These are phyloP conservation scores for Botrytis aclada DNA, from an alignment of 2,329 filamentous ascomycete species.

Conservation along the genomic window DNA sequence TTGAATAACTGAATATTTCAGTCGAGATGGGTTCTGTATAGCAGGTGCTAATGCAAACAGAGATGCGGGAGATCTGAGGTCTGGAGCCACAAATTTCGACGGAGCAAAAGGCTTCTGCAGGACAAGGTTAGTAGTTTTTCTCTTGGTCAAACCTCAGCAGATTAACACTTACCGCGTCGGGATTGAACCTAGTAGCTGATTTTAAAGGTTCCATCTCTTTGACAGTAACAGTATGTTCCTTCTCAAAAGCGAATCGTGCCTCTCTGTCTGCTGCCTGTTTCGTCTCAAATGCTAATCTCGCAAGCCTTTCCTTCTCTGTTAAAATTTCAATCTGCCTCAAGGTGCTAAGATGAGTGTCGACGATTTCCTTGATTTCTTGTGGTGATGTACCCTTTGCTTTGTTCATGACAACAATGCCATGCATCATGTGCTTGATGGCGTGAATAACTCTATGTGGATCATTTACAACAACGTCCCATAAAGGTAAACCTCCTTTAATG, in stretches of 20 bases:
- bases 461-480: not conserved
- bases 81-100: not conserved
- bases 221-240: not conserved
- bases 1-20: slow-evolving; percentile 8
- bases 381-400: not conserved
- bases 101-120: slow-evolving; percentile 1
- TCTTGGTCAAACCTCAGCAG: not conserved
- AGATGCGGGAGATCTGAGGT: not conserved
- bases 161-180: slow-evolving; percentile 9
- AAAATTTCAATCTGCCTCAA: not conserved
- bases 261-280: not conserved
- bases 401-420: not conserved
- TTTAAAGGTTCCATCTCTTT: not conserved
- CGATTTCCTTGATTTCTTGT: not conserved
- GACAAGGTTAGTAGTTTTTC: not conserved
- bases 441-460: slow-evolving; percentile 16
- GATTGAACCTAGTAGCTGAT: slow-evolving; percentile 11
- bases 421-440: slow-evolving; percentile 19
- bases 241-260: not conserved
- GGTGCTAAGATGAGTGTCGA: not conserved
- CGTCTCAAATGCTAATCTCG: not conserved
- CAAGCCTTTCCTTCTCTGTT: not conserved
- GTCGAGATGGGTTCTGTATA: not conserved
- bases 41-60: not conserved
- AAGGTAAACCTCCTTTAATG: slow-evolving; percentile 4